Evolutionary conservation across 768 basidiomycete species (phyloP), one percentile per base, ranked within the genome.

Genomic region (Xanthoconium stramineum): DNA sequence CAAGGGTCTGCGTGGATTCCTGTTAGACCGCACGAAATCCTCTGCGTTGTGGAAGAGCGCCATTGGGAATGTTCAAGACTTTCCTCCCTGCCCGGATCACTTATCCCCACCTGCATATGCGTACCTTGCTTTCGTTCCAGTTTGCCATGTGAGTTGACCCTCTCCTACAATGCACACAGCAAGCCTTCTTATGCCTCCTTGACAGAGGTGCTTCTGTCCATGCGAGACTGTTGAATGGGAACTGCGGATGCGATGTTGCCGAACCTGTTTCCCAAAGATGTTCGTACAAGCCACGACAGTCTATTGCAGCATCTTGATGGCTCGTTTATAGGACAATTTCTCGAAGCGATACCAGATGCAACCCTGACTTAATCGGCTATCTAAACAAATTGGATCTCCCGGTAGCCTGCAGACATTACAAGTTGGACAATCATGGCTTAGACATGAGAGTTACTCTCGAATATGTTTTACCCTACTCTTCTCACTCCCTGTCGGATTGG

Each of bases 41-140:
- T 52, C 48, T 17, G 45, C 54, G 0, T 42, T 72, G 42, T 76
- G 75, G 74, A 62, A 64, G 33, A 49, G 42, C 13, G 63, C 58
- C 11, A 63, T 70, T n/a, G 28, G 28, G 12, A 68, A 69, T 39
- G 53, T 63, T 32, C 7, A 44, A n/a, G 58, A 47, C 1, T 52
- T 74, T 20, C 69, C 73, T 38, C 59, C 61, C 32, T 66, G 67
- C 29, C 66, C 69, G 2, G 44, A 52, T 19, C 60, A 65, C 30
- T 60, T 71, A 32, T 69, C 72, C 11, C 62, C 64, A 40, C 71
- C 70, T 4, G 66, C 61, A 5, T 72, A 70, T 57, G 65, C 63
- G 3, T 53, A 62, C 42, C 63, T 75, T n/a, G 59, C 65, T 8
- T 75, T 69, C 37, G 59, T 62, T 48, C 50, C 60, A 12, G 57